These are phyloP conservation scores for Globisporangium yorkense DNA, from an alignment of 352 stramenopile species.

Conservation along the genomic window DNA sequence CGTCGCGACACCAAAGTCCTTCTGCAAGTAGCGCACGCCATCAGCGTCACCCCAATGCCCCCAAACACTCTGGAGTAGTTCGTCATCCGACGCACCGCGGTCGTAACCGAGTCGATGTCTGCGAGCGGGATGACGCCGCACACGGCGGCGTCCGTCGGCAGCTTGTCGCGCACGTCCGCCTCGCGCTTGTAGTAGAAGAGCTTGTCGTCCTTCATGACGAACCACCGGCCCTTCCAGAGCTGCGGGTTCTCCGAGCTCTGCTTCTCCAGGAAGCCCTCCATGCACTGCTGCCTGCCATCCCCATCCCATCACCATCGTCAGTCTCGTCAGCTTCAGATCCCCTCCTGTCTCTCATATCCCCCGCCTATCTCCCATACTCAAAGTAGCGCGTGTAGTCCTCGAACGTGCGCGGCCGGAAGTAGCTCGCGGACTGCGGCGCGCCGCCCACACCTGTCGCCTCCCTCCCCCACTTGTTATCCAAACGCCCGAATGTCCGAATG, in stretches of 20 bases:
- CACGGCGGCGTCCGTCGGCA: conserved; percentile 47
- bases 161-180: conserved; percentile 48
- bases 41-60: no score
- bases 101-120: conserved; percentile 79
- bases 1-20: conserved; percentile 73
- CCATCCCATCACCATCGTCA: neutral
- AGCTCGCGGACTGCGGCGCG: conserved; percentile 44
- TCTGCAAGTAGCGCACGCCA: conserved; percentile 23
- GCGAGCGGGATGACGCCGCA: conserved; percentile 77
- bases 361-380: conserved; percentile 22
- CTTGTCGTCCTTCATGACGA: conserved; percentile 83
- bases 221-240: conserved; percentile 77
- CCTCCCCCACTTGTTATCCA: neutral
- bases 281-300: conserved; percentile 42
- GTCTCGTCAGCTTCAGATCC: neutral
- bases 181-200: conserved; percentile 79
- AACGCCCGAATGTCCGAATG: no score
- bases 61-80: no score
- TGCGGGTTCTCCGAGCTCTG: conserved; percentile 68
- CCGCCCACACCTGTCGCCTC: conserved; percentile 1
- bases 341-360: neutral
- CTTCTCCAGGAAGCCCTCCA: conserved; percentile 80
- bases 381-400: conserved; percentile 60
- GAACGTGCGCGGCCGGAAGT: conserved; percentile 55
- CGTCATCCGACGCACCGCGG: conserved; percentile 39